Percentiles rank a stretch among this genome's conserved stretches.
These are phyloP conservation scores for Knoxia roxburghii DNA, from an alignment of 257 asterid genomes.

Conservation along the genomic window DNA sequence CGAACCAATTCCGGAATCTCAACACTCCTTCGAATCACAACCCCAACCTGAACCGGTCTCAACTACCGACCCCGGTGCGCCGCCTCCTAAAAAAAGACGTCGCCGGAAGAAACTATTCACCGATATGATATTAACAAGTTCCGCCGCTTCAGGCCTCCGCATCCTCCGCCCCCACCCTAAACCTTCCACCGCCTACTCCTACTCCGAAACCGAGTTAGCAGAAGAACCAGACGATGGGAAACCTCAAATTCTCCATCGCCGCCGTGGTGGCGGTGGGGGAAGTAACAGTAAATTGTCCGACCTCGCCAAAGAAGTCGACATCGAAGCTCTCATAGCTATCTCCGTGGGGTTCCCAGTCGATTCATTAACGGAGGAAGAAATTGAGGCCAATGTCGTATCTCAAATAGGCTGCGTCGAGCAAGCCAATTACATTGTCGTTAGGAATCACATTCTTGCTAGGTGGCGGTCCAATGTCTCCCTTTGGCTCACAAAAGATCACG, in stretches of 20 bases:
- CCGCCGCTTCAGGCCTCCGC: conserved; percentile 65
- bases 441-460: conserved; percentile 83
- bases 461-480: conserved; percentile 81
- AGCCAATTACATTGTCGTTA: conserved; percentile 83
- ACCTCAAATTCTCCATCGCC: conserved; percentile 39
- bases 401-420: conserved; percentile 79
- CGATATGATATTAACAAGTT: conserved; percentile 60
- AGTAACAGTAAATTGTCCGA: conserved; percentile 43
- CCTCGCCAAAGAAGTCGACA: conserved; percentile 77
- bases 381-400: conserved; percentile 88
- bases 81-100: conserved; percentile 64
- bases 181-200: conserved; percentile 41
- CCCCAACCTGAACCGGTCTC: conserved; percentile 17
- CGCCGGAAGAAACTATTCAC: conserved; percentile 89
- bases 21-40: conserved; percentile 23
- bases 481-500: conserved; percentile 93
- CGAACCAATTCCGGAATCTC: conserved; percentile 20
- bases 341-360: conserved; percentile 97
- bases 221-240: conserved; percentile 16
- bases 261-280: conserved; percentile 30
- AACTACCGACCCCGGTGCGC: conserved; percentile 26
- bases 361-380: conserved; percentile 90
- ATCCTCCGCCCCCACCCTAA: conserved; percentile 71
- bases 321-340: conserved; percentile 84
- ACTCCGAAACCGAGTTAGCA: conserved; percentile 37